Conservation (phyloP, 2,329 filamentous ascomycete species). For the Talaromyces piceae region DNA sequence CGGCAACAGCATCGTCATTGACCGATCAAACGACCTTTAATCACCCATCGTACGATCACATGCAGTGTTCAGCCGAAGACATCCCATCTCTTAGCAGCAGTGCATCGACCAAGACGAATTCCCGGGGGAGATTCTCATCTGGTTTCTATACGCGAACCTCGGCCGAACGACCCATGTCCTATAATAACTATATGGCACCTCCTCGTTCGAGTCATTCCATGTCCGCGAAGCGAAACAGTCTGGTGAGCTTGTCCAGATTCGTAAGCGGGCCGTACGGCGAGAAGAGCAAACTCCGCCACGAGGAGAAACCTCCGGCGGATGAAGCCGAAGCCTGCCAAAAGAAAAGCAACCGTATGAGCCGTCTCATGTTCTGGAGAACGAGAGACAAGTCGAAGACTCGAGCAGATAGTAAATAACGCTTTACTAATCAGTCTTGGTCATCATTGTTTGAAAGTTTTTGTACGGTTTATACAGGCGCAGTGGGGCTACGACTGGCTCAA, state of each 20-base stretch:
- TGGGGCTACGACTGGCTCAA: background rate
- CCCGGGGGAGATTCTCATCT: slow-evolving; percentile 36
- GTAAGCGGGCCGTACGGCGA: slow-evolving; percentile 39
- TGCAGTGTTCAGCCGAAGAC: slow-evolving; percentile 41
- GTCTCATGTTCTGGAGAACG: slow-evolving; percentile 43
- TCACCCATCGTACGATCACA: slow-evolving; percentile 28
- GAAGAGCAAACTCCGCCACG: slow-evolving; percentile 38
- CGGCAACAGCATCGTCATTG: slow-evolving; percentile 34
- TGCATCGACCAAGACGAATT: slow-evolving; percentile 40
- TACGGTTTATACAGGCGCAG: background rate
- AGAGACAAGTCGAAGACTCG: slow-evolving; percentile 37
- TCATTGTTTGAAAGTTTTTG: slow-evolving; percentile 6
- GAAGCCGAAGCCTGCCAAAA: slow-evolving; percentile 34
- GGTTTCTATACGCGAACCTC: slow-evolving; percentile 36
- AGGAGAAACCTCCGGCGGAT: slow-evolving; percentile 37
- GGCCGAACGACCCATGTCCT: slow-evolving; percentile 39
- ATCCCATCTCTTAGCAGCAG: slow-evolving; percentile 45
- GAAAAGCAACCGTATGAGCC: slow-evolving; percentile 40
- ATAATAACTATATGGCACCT: slow-evolving; percentile 25
- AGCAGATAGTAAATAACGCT: slow-evolving; percentile 11
- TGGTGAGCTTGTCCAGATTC: slow-evolving; percentile 43
- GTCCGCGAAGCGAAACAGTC: slow-evolving; percentile 39
- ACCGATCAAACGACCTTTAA: slow-evolving; percentile 34
- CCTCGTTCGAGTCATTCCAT: slow-evolving; percentile 34
- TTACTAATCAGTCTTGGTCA: slow-evolving; percentile 7